Base-by-base conservation (phyloP, 2,329 filamentous ascomycete genomes). In the Sarocladium brachiariae region DNA sequence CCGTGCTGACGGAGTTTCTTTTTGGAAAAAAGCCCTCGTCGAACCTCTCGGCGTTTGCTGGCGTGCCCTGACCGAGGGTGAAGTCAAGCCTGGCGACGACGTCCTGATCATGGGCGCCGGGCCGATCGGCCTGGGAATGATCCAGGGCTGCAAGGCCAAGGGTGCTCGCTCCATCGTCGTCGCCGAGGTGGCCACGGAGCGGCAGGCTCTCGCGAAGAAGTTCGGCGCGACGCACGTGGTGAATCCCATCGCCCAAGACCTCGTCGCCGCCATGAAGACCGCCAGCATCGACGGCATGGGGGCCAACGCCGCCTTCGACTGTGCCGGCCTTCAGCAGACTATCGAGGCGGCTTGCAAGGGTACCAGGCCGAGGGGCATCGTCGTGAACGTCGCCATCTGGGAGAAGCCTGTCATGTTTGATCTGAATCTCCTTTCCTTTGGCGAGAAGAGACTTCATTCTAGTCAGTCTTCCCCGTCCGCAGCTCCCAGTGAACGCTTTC, bases 11-110 rank as follows among this genome's bases (percentile, higher is more conserved):
- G n/a, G n/a, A n/a, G n/a, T n/a, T n/a, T n/a, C n/a, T n/a, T n/a
- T n/a, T n/a, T n/a, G n/a, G n/a, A n/a, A n/a, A n/a, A n/a, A n/a
- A 39, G 81, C 82, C 0, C 67, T 86, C 2, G 74, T 84, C 6
- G 82, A 86, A 56, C 82, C 83, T 0, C 65, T 86, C 2, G 70
- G 79, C 0, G 81, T 86, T 0, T 80, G 78, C 8, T 84, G 81
- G 81, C 82, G 86, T 57, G 81, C 80, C 0, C 73, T 63, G n/a
- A 49, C 56, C 24, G 51, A 33, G 23, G 27, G 54, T 4, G 48
- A 52, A 18, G 52, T 58, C 31, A 69, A 70, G 11, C 52, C 64
- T 2, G 72, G 71, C 1, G 69, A 76, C 13, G 69, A 68, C 1
- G 75, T 75, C 2, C 58, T 85, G 18, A 70, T 86, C 6, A 63